Conservation (phyloP, 768 basidiomycete species). For the Chalciporus piperatus region DNA sequence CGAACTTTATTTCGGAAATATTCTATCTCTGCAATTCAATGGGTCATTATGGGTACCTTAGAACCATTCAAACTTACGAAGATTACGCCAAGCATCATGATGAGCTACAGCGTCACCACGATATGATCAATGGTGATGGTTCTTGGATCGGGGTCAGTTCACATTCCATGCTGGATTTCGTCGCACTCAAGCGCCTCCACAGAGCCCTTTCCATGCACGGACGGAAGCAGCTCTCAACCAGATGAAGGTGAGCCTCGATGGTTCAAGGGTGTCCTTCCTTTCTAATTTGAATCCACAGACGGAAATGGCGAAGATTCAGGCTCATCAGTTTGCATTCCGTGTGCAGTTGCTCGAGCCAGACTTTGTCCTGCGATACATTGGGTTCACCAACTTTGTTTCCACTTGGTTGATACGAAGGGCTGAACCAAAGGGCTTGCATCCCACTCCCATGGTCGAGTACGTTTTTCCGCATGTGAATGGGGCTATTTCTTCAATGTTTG, state of each 20-base stretch:
- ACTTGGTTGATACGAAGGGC: constrained; percentile 92
- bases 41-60: constrained; percentile 85
- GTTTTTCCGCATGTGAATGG: constrained; percentile 26
- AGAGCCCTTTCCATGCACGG: constrained; percentile 74
- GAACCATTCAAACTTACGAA: constrained; percentile 73
- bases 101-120: constrained; percentile 74
- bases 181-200: constrained; percentile 2
- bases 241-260: constrained; percentile 54
- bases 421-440: constrained; percentile 78
- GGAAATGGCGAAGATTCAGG: constrained; percentile 67
- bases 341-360: constrained; percentile 87
- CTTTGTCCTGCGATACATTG: constrained; percentile 70
- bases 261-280: background rate
- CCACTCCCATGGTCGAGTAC: constrained; percentile 63
- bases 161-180: background rate
- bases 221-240: constrained; percentile 75
- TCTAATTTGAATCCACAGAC: constrained; percentile 38
- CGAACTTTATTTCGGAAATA: constrained; percentile 94
- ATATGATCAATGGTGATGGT: constrained; percentile 69
- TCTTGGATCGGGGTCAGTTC: constrained; percentile 78
- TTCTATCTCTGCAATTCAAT: constrained; percentile 88
- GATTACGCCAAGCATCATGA: constrained; percentile 73
- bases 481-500: constrained; percentile 5
- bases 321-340: constrained; percentile 77
- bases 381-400: constrained; percentile 87